Base-by-base conservation (phyloP, 495 filamentous ascomycete species). In the Aspergillus affinis region DNA sequence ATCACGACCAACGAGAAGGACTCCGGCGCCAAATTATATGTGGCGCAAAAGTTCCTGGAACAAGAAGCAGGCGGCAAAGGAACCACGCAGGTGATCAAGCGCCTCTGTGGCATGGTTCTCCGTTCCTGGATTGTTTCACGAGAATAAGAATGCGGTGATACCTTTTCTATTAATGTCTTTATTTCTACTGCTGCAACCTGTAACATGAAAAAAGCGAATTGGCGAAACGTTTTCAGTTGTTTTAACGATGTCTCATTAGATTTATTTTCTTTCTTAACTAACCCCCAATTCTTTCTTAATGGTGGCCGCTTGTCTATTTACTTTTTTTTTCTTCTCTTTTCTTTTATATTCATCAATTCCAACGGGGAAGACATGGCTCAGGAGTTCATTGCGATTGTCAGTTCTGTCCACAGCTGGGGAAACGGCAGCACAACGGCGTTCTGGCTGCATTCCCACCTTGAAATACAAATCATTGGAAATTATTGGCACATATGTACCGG, bases 11-110 rank as follows among this genome's bases (percentile, higher is more conserved):
- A 88, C 63, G 87, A 91, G 69, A 81, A 85, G 15, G 89, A 91
- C 53, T 78, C 88, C 1, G 82, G 85, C 36, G 87, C 82, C 58
- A 91, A 89, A 73, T 80, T 96, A 18, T 82, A 84, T 12, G 88
- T 96, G 21, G 92, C 92, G 6, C 88, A 90, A 69, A 86, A 84
- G 65, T 95, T 96, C 72, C 84, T 96, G 44, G 86, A 88, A 59
- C 83, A 88, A 57, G 88, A 96, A 71, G 83, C 87, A 36, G 77
- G 74, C 52, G 83, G 84, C 19, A 86, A 84, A 54, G 88, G 88
- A 26, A 93, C 90, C 8, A 93, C 87, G 5, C 91, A 92, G 64
- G 88, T 93, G 41, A 84, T 93, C 60, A 89, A 90, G 62, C 82
- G 90, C 27, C 75, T 94, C 32, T 88, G 90, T 63, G 85, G 87